Base-by-base conservation (phyloP, 306 rosid species). In the Glycyrrhiza uralensis region DNA sequence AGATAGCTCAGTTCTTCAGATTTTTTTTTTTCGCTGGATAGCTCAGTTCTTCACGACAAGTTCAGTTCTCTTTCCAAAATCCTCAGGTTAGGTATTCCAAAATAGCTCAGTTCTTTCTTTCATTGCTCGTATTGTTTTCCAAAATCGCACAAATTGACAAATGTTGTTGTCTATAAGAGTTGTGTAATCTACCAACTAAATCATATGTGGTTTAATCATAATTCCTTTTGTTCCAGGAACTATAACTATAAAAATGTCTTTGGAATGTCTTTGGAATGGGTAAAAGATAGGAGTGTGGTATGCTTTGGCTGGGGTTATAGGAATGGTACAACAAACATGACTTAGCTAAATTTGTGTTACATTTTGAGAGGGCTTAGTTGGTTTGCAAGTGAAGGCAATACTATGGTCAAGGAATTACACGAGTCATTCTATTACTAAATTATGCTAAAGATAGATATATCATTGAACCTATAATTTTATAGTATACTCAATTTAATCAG, bases 401-500 rank as follows among this genome's bases (percentile, higher is more conserved):
- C 26, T 66, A 9, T 12, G 7, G 17, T 30, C 32, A 45, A 17
- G 44, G 56, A 59, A 58, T 24, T 15, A 22, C 49, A 8, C 0
- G 17, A 56, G 35, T 33, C 33, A 2, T 38, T 57, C 52, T n/a
- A n/a, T n/a, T n/a, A n/a, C n/a, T 32, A 15, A 67, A 58, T 57
- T 17, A 67, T 12, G 33, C 49, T 50, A 6, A 12, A 12, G 71
- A 45, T 57, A 70, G 15, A n/a, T 32, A n/a, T 47, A 39, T 61
- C 38, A 19, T 14, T 51, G 29, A 8, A 18, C 14, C 52, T 52
- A 10, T 15, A 44, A 33, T 26, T 71, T 26, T 32, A 33, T 20
- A 64, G 46, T 24, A 64, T 23, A 71, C 30, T 24, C 62, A 54
- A 55, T 78, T 71, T 42, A 62, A 41, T 32, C 35, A 52, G 7